Base-by-base conservation (phyloP, 257 asterid genomes). In the Coffea eugenioides region DNA sequence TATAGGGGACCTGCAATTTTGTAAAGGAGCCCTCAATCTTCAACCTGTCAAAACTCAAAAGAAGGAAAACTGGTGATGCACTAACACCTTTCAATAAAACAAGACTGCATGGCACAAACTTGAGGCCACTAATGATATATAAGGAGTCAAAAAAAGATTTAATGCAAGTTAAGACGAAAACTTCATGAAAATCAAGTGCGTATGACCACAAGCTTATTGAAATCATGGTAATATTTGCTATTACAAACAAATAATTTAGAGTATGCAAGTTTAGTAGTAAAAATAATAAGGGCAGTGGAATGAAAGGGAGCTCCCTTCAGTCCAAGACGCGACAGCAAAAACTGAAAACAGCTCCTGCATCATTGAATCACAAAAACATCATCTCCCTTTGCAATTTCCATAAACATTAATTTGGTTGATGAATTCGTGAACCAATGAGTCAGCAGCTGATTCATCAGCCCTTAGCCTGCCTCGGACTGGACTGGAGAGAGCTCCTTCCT, bases 291-390 rank as follows among this genome's bases (percentile, higher is more conserved):
- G 77, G 56, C 12, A 62, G 39, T 61, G 77, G 74, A 80, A 73
- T 20, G 36, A 71, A 39, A 92, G 97, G 98, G 97, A 94, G 97
- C 97, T 91, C 98, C 97, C 97, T 94, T 94, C 98, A 91, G 97
- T 91, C 98, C 98, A 94, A 94, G 97, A 87, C 97, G 86, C 34
- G 97, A 92, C 94, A 89, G 84, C 36, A 82, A 81, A 14, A 87
- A 84, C 94, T 68, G 91, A 88, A 83, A 89, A 64, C 85, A 86
- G 97, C 98, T 94, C 97, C 93, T 76, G 90, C 90, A 84, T 91
- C 97, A 85, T 89, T 88, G 89, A 88, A 90, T 90, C 97, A 83
- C 86, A 79, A 94, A 88, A 85, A 27, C 87, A 77, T 87, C 87
- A 79, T 62, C 41, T 71, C 57, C 8, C 8, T 64, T 64, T 14